Percentiles rank a stretch among this genome's conserved stretches.
phyloP scores from a whole-genome alignment of 139 green algal genomes.

The Marvania coccoides region DNA sequence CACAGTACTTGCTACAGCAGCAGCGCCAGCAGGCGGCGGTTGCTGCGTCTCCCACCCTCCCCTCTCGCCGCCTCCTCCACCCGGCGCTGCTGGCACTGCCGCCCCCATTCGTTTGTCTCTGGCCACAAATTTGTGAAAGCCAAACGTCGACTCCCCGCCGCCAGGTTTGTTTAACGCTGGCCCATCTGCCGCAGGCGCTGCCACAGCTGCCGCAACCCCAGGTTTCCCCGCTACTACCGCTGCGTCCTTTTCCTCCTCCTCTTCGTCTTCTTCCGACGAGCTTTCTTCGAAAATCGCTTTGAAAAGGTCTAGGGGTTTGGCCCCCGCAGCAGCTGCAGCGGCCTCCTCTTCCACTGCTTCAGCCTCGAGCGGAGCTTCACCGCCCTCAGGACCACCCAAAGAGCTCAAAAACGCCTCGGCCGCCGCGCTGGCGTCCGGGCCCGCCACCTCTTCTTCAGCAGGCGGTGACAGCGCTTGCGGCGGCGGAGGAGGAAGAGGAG shows the following conservation, averaged over 20 bases:
- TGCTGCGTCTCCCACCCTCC: background rate
- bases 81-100: background rate
- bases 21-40: background rate
- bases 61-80: background rate
- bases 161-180: background rate
- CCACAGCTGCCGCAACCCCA: background rate
- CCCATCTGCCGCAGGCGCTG: background rate
- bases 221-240: background rate
- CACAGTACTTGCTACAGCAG: background rate
- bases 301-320: slow-evolving; percentile 73
- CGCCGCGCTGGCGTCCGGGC: slow-evolving; percentile 2
- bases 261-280: slow-evolving; percentile 39
- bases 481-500: background rate
- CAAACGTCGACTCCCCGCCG: background rate
- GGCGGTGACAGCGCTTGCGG: background rate
- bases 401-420: slow-evolving; percentile 38
- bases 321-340: background rate
- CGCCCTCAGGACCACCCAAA: slow-evolving; percentile 5
- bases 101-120: background rate
- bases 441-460: background rate
- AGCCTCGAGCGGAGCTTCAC: background rate
- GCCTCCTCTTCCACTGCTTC: background rate
- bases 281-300: slow-evolving; percentile 77
- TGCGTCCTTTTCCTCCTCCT: slow-evolving; percentile 28
- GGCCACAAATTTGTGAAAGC: slow-evolving; percentile 20